A percentile compares a stretch with the other conserved stretches of the same genome.
These are phyloP conservation scores for Globisporangium acanthophoron DNA, from an alignment of 352 stramenopile species.

Conservation along the genomic window DNA sequence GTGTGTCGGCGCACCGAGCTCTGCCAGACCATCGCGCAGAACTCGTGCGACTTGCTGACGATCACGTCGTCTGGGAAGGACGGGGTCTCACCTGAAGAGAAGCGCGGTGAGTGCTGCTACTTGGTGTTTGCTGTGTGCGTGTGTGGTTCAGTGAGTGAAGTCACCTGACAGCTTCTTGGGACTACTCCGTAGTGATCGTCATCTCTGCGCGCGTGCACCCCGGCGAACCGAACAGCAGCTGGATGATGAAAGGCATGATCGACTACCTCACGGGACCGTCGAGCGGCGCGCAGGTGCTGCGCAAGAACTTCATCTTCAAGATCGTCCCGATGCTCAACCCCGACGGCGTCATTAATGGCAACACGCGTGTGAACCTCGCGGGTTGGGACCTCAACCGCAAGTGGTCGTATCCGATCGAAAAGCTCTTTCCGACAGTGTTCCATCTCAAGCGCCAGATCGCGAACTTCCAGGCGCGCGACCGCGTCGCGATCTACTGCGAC, in stretches of 20 bases:
- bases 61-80: conserved; percentile 68
- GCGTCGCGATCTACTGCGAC: conserved; percentile 79
- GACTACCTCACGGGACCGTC: conserved; percentile 78
- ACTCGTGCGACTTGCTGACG: conserved; percentile 84
- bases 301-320: conserved; percentile 85
- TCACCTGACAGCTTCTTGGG: not conserved
- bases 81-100: conserved; percentile 35
- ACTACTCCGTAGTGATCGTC: conserved; percentile 53
- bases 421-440: conserved; percentile 75
- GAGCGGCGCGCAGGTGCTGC: conserved; percentile 55
- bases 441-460: conserved; percentile 73
- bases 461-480: conserved; percentile 45
- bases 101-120: conserved; percentile 23
- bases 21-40: conserved; percentile 81
- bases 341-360: conserved; percentile 90
- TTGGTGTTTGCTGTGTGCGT: not conserved
- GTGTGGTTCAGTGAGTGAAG: not conserved
- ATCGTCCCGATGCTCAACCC: conserved; percentile 92
- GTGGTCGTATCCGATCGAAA: conserved; percentile 69
- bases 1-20: conserved; percentile 65
- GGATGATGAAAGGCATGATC: conserved; percentile 93
- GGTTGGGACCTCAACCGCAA: conserved; percentile 83
- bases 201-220: conserved; percentile 86
- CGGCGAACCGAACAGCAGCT: conserved; percentile 85
- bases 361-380: conserved; percentile 85